Conservation (phyloP, 345 rosid genomes). For the Citrus hindsii region DNA sequence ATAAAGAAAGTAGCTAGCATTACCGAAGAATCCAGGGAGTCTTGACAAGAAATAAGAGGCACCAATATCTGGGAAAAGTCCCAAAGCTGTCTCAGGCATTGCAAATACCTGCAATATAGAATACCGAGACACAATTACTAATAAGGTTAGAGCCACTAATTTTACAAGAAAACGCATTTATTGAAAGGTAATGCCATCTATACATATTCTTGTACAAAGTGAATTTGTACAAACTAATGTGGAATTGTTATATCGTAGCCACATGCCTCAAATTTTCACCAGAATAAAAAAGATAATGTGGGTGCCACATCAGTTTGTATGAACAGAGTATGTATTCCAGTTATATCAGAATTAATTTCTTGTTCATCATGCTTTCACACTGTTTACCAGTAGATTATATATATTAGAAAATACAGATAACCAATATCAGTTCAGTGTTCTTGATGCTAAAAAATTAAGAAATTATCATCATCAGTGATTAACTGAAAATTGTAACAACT, state of each 20-base stretch:
- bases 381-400: not conserved
- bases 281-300: too few species aligned
- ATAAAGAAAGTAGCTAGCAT: constrained; percentile 6
- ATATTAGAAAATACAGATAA: not conserved
- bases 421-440: not conserved
- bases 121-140: not conserved
- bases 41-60: constrained; percentile 85
- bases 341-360: not conserved
- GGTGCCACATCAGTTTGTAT: too few species aligned
- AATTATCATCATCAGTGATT: not conserved
- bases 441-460: not conserved
- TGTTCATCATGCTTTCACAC: not conserved
- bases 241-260: too few species aligned
- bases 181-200: too few species aligned
- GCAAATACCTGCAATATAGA: constrained; percentile 60
- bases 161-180: not conserved
- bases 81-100: constrained; percentile 86
- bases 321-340: too few species aligned
- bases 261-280: too few species aligned
- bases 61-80: constrained; percentile 87
- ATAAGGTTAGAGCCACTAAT: not conserved
- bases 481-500: not conserved
- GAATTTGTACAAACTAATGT: too few species aligned
- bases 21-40: constrained; percentile 87
- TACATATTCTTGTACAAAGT: too few species aligned